These are phyloP conservation scores for Trichoderma sp. DNA, from an alignment of 2,329 filamentous ascomycete species.

Conservation along the genomic window DNA sequence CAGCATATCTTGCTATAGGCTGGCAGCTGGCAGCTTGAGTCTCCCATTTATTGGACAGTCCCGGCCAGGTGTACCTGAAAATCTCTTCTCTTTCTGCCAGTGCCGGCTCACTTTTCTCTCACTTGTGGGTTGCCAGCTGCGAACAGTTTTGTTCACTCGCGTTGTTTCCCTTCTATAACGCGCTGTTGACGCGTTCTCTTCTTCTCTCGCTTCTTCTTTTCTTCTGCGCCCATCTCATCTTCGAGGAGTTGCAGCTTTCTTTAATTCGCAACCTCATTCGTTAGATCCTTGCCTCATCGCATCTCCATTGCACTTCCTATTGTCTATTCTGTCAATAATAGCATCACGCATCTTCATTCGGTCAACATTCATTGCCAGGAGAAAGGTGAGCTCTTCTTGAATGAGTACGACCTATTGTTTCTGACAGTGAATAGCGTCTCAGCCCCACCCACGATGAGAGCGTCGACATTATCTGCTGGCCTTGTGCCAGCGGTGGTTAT, in stretches of 20 bases:
- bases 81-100: background rate
- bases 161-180: constrained; percentile 15
- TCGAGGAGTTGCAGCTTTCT: background rate
- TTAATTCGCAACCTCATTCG: background rate
- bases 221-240: background rate
- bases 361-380: background rate
- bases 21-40: constrained; percentile 3
- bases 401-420: constrained; percentile 16
- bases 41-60: constrained; percentile 16
- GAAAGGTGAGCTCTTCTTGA: constrained; percentile 18
- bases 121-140: constrained; percentile 8
- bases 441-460: constrained; percentile 43
- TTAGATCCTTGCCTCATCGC: background rate
- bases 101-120: constrained; percentile 17
- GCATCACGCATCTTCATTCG: background rate
- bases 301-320: background rate
- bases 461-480: constrained; percentile 39
- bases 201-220: constrained; percentile 1
- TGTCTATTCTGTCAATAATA: background rate
- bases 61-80: constrained; percentile 1
- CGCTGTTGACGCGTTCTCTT: constrained; percentile 15
- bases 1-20: background rate
- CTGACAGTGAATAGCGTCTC: constrained; percentile 20
- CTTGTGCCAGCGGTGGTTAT: constrained; percentile 39
- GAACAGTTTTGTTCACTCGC: background rate